A percentile compares a stretch with the other conserved stretches of the same genome.
Evolutionary conservation across 768 basidiomycete genomes (phyloP).

Genomic region (Phlebiopsis gigantea): DNA sequence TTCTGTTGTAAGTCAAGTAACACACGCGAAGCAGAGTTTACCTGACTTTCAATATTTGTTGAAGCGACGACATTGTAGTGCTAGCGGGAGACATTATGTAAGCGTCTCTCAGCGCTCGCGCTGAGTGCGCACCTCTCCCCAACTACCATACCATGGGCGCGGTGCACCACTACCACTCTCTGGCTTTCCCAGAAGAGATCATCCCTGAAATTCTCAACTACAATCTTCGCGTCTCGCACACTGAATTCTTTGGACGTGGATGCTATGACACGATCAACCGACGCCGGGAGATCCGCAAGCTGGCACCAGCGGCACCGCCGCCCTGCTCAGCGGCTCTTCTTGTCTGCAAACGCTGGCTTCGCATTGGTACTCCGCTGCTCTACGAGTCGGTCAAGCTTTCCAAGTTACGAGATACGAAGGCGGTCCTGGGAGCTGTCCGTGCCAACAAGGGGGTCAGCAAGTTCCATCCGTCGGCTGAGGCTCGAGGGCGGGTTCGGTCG

Average conservation of each 20-base stretch:
- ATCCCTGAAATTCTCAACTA: background rate
- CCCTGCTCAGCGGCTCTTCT: background rate
- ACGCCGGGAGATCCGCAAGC: background rate
- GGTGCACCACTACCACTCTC: background rate
- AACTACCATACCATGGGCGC: background rate
- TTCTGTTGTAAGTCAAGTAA: too few relatives aligned
- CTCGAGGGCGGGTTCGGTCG: background rate
- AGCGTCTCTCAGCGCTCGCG: too few relatives aligned
- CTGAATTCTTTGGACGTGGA: background rate
- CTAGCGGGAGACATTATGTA: too few relatives aligned
- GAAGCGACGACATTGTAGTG: too few relatives aligned
- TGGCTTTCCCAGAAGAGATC: background rate
- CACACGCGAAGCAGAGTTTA: too few relatives aligned
- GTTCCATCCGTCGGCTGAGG: background rate
- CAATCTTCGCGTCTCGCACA: background rate
- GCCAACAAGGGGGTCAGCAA: background rate
- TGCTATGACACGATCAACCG: background rate
- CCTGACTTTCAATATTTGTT: too few relatives aligned
- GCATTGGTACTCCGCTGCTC: conserved; percentile 4
- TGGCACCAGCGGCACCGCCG: background rate
- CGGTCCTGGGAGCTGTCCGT: background rate
- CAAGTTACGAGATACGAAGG: background rate
- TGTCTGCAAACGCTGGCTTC: conserved; percentile 4
- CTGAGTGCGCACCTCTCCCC: too few relatives aligned
- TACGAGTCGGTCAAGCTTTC: background rate